Evolutionary conservation across 345 rosid species (phyloP).

Genomic region (Firmiana major): DNA sequence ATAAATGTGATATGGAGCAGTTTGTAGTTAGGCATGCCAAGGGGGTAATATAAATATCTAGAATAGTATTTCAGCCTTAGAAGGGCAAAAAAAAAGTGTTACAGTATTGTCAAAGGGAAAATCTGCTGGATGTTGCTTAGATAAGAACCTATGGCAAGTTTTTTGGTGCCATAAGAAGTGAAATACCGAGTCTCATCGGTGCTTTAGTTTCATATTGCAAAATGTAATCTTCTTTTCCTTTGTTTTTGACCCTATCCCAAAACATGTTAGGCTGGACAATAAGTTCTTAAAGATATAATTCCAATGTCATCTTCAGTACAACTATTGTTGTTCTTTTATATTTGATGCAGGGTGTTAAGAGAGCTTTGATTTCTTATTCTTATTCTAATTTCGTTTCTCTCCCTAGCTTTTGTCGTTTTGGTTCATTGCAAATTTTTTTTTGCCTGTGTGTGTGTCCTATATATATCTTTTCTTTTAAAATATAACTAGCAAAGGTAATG

Average conservation of each 20-base stretch:
- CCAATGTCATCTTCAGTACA: no score
- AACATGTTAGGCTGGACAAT: not conserved
- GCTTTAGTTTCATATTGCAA: not conserved
- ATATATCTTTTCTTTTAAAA: not conserved
- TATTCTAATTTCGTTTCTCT: not conserved
- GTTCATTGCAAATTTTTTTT: no score
- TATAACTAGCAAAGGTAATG: not conserved
- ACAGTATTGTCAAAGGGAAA: not conserved
- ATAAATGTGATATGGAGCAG: not conserved
- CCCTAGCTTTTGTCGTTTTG: not conserved
- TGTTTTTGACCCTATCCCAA: not conserved
- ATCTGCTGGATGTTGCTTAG: not conserved
- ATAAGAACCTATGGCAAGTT: not conserved
- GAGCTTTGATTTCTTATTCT: no score
- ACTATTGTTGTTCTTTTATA: no score
- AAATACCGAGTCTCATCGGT: not conserved
- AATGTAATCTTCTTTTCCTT: not conserved
- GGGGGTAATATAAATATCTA: not conserved
- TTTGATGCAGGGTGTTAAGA: not conserved
- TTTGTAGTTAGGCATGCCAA: not conserved
- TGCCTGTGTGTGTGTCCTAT: no score
- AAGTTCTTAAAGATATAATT: not conserved
- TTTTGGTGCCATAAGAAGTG: not conserved
- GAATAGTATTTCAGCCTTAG: not conserved
- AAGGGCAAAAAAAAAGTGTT: not conserved